Evolutionary conservation across 225 moss, liverwort and hornwort species (phyloP), one percentile per base, ranked within the genome.

Genomic region (Polytrichum commune): DNA sequence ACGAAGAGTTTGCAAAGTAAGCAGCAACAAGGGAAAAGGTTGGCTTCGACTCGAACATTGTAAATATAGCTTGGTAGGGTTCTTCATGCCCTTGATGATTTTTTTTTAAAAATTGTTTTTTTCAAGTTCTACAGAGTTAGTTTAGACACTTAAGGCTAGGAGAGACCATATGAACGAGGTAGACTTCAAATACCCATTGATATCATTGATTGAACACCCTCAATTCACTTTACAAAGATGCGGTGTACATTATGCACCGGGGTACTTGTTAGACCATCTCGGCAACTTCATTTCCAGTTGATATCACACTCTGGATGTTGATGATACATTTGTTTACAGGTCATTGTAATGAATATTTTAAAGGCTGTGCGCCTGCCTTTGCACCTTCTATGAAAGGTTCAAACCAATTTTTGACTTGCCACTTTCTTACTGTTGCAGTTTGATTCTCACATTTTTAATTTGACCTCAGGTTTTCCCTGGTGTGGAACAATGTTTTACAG

Each of bases 1-100:
- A 88, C 84, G 1, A 88, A 82, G 75, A 88, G 88, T 58, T 24
- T 88, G 18, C 88, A 88, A 73, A 88, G 57, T 46, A 84, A 79
- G 75, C 70, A 76, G 77, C 84, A 79, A 72, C 84, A 79, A 30
- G 84, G 75, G 3, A 80, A 81, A 69, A 86, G 76, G 72, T 78
- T 86, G 20, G 74, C 83, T 19, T 78, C 76, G 26, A 73, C 69
- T 10, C 81, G 80, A 72, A 78, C 86, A 8, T 86, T 86, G 76
- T 86, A 83, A 83, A 77, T 73, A 64, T 46, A 35, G 32, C 64
- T 22, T 25, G 69, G 64, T 30, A 55, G 28, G 64, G 27, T 63
- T 65, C 54, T 33, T 18, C 1, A 5, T 57, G 73, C 64, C 9
- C 38, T 19, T 35, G 25, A 35, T 58, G 24, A 46, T 55, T 55